A percentile compares a stretch with the other conserved stretches of the same genome.
These are phyloP conservation scores for Xylariales sp. DNA, from an alignment of 2,329 filamentous ascomycete species.

Conservation along the genomic window DNA sequence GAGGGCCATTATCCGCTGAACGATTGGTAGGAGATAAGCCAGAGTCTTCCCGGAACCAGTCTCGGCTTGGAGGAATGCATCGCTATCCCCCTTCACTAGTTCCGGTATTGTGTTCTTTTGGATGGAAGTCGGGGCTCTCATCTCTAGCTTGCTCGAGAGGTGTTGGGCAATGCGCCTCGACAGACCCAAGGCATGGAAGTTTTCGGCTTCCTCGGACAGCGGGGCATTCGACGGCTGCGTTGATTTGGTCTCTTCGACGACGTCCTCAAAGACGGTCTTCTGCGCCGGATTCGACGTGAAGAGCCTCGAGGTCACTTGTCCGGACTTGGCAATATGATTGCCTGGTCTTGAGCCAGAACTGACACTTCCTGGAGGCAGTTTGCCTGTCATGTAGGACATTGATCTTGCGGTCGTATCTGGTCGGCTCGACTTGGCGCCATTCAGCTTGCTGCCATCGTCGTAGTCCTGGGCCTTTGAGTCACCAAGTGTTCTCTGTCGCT, in stretches of 20 bases:
- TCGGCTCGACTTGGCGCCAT: slow-evolving; percentile 10
- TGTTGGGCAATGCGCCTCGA: slow-evolving; percentile 77
- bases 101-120: slow-evolving; percentile 85
- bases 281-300: slow-evolving; percentile 85
- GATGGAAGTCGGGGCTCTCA: slow-evolving; percentile 90
- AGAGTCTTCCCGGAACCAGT: slow-evolving; percentile 97
- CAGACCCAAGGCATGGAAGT: slow-evolving; percentile 80
- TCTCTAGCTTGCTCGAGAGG: slow-evolving; percentile 75
- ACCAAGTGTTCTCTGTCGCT: slow-evolving; percentile 40
- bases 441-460: slow-evolving; percentile 2
- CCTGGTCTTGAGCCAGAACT: slow-evolving; percentile 17
- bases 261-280: slow-evolving; percentile 55
- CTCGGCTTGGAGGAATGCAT: slow-evolving; percentile 95
- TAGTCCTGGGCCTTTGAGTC: slow-evolving; percentile 1
- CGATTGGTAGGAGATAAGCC: slow-evolving; percentile 88
- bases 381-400: slow-evolving; percentile 30
- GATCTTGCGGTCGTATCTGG: slow-evolving; percentile 16
- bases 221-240: slow-evolving; percentile 86
- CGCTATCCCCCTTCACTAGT: slow-evolving; percentile 72
- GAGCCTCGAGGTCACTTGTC: slow-evolving; percentile 73
- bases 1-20: slow-evolving; percentile 80
- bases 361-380: slow-evolving; percentile 31
- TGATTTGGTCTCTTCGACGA: slow-evolving; percentile 44
- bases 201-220: slow-evolving; percentile 74
- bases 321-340: slow-evolving; percentile 18